Percentiles rank a stretch among this genome's conserved stretches.
Evolutionary conservation across 2,329 filamentous ascomycete species (phyloP).

Genomic region (Alternaria atra): DNA sequence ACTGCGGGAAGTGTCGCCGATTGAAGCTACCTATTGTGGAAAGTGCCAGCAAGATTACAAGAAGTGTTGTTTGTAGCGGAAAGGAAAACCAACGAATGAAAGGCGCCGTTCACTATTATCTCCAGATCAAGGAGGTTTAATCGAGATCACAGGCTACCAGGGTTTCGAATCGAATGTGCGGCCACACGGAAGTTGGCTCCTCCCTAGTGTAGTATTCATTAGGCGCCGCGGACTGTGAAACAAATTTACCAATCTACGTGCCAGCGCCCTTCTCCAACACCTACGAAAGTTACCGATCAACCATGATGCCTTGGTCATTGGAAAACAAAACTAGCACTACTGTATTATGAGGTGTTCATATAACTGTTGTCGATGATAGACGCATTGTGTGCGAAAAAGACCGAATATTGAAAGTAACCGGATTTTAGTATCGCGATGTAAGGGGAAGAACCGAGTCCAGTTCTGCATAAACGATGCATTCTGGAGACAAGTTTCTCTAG

Average conservation of each 20-base stretch:
- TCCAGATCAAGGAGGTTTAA: not conserved
- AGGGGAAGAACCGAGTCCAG: not conserved
- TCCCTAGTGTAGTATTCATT: not conserved
- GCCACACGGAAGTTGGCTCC: not conserved
- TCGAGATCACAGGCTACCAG: not conserved
- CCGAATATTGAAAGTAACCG: not conserved
- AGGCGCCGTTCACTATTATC: not conserved
- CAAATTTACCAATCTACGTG: not conserved
- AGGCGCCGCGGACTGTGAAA: not conserved
- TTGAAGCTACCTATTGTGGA: not conserved
- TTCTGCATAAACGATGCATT: not conserved
- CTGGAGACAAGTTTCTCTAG: not conserved
- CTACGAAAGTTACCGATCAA: not conserved
- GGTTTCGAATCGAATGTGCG: not conserved
- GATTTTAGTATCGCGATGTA: not conserved
- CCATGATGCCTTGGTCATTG: not conserved
- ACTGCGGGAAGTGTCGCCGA: not conserved
- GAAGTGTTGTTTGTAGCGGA: not conserved
- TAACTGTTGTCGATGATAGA: not conserved
- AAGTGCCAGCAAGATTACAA: not conserved
- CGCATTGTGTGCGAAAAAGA: not conserved
- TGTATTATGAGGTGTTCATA: not conserved
- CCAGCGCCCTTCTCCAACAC: not conserved
- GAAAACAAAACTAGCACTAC: too few species aligned
- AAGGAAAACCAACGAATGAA: not conserved